Percentiles rank a stretch among this genome's conserved stretches.
phyloP scores from a whole-genome alignment of 1,139 yeast genomes.

The Candida sanyaensis region DNA sequence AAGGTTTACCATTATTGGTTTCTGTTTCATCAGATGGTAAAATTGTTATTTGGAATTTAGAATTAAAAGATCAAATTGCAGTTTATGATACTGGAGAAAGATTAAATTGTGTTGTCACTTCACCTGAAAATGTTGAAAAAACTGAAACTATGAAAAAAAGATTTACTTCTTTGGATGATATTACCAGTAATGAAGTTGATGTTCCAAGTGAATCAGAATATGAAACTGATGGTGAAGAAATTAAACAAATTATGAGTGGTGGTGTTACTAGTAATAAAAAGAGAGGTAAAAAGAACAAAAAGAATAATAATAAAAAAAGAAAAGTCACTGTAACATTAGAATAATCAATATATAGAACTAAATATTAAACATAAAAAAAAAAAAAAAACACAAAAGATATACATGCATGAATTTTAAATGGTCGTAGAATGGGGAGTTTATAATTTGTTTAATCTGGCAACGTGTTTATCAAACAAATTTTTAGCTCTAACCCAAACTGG shows the following conservation, averaged over 20 bases:
- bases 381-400: not conserved
- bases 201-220: constrained; percentile 63
- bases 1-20: constrained; percentile 52
- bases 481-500: constrained; percentile 94
- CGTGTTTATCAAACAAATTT: constrained; percentile 79
- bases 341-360: constrained; percentile 7
- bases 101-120: constrained; percentile 78
- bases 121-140: constrained; percentile 80
- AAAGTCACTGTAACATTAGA: constrained; percentile 61
- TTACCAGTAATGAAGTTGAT: constrained; percentile 19
- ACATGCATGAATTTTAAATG: not conserved
- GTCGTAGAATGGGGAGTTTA: not conserved
- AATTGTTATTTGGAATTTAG: constrained; percentile 86
- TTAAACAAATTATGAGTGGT: constrained; percentile 45
- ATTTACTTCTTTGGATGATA: constrained; percentile 37
- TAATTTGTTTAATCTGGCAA: constrained; percentile 50
- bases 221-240: constrained; percentile 61
- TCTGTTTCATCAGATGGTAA: constrained; percentile 93
- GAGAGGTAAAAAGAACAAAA: constrained; percentile 35
- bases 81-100: constrained; percentile 94
- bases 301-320: constrained; percentile 34
- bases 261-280: constrained; percentile 45
- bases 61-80: constrained; percentile 74
- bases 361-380: not conserved
- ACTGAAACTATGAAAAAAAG: constrained; percentile 71